Conservation (phyloP, 2,329 filamentous ascomycete genomes). For the Orbilia quercus region DNA sequence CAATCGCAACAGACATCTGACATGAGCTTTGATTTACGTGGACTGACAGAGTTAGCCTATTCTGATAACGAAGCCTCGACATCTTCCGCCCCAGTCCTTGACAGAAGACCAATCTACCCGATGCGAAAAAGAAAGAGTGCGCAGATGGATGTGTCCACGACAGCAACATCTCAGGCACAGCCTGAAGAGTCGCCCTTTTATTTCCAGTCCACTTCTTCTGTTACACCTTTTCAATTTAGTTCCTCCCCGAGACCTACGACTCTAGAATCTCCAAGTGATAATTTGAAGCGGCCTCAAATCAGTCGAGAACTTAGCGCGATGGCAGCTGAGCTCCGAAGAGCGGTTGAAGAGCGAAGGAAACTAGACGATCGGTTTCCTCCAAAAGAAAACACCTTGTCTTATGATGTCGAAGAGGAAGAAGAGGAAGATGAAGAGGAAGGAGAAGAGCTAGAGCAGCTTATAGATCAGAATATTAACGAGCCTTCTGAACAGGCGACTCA, state of each 20-base stretch:
- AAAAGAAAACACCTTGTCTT: background rate
- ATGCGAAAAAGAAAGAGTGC: conserved; percentile 44
- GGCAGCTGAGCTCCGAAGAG: conserved; percentile 57
- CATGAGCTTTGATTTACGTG: conserved; percentile 42
- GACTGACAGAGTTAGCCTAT: conserved; percentile 39
- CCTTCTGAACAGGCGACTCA: background rate
- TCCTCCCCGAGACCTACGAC: conserved; percentile 29
- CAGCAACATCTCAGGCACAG: conserved; percentile 3
- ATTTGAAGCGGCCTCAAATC: conserved; percentile 56
- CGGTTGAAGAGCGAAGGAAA: conserved; percentile 55
- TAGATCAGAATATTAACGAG: background rate
- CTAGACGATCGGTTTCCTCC: conserved; percentile 12
- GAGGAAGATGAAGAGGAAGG: too few relatives aligned
- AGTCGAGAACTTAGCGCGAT: conserved; percentile 58
- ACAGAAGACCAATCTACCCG: conserved; percentile 37
- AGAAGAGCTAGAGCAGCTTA: background rate
- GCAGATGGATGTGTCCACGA: conserved; percentile 10
- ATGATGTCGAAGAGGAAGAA: conserved; percentile 21
- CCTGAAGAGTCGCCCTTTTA: conserved; percentile 27
- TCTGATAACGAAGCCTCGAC: conserved; percentile 46
- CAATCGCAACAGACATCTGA: conserved; percentile 14
- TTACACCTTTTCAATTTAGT: conserved; percentile 40
- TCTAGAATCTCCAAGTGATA: conserved; percentile 16
- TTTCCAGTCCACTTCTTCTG: conserved; percentile 28
- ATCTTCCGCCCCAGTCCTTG: conserved; percentile 24